Evolutionary conservation across 768 basidiomycete species (phyloP), one percentile per base, ranked within the genome.

Genomic region (Lentinula raphanica): DNA sequence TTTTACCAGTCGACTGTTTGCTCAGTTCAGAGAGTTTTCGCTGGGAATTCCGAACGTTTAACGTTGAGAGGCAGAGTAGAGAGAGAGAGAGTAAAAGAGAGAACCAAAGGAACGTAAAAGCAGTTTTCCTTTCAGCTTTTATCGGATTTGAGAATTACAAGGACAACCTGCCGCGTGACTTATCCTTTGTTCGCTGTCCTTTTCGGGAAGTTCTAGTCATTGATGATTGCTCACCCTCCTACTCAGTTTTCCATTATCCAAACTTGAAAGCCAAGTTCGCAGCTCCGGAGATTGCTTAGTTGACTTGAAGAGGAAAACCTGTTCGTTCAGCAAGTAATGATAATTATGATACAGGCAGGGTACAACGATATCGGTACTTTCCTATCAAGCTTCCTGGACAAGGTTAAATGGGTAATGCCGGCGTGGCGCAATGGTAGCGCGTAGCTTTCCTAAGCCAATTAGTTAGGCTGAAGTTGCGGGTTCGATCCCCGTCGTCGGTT

Each of bases 401-500:
- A 8, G 6, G 13, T 35, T 6, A 3, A 9, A 9, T 8, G 32
- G 32, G 13, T 35, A 13, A 35, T 39, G 50, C 50, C 50, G 36
- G 36, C 50, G 50, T 53, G 36, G 50, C 50, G 36, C 50, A 53
- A 53, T 53, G 50, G 50, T 53, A 53, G 50, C 36, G 50, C 50
- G 50, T 53, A 35, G 50, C 50, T 53, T 53, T 53, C 50, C 50
- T 53, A 53, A 12, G n/a, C 0, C 3, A 8, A 1, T 53, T 6
- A 38, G 31, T 5, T 5, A 53, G 50, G 50, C 50, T 35, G 36
- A 53, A 32, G 50, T 53, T 53, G 35, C 36, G 50, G 35, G 50
- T 53, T 53, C 50, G 50, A 53, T 53, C 50, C 50, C 35, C 50
- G 36, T 53, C 50, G 50, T 53, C 36, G 50, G 50, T 53, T 53